Evolutionary conservation across 2,329 filamentous ascomycete genomes (phyloP).

Genomic region (Aureobasidium sp.): DNA sequence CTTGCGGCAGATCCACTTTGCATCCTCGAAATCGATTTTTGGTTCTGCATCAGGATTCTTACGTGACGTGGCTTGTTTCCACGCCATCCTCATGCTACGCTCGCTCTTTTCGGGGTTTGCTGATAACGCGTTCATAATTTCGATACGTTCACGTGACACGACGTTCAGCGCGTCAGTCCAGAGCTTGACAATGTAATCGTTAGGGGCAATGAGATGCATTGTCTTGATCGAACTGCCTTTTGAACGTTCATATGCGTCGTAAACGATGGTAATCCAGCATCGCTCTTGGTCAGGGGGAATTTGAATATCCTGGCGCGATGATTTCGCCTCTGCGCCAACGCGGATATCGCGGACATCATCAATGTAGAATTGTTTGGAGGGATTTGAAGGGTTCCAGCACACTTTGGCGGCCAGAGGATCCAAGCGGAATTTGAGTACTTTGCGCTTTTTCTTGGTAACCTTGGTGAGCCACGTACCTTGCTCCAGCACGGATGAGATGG

Average conservation of each 20-base stretch:
- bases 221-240: slow-evolving; percentile 66
- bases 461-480: slow-evolving; percentile 74
- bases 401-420: slow-evolving; percentile 81
- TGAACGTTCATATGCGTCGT: slow-evolving; percentile 68
- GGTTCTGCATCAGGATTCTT: slow-evolving; percentile 57
- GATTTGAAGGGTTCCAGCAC: slow-evolving; percentile 73
- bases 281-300: slow-evolving; percentile 60
- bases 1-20: slow-evolving; percentile 78
- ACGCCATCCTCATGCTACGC: slow-evolving; percentile 57
- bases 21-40: slow-evolving; percentile 67
- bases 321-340: slow-evolving; percentile 72
- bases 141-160: slow-evolving; percentile 78
- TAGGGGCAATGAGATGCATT: slow-evolving; percentile 78
- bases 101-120: slow-evolving; percentile 69
- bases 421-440: slow-evolving; percentile 67
- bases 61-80: slow-evolving; percentile 75
- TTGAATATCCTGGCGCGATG: slow-evolving; percentile 79
- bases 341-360: slow-evolving; percentile 93
- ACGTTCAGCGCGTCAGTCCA: slow-evolving; percentile 82
- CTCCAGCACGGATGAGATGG: slow-evolving; percentile 69
- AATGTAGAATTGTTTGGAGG: slow-evolving; percentile 81
- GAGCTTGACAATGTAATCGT: slow-evolving; percentile 61
- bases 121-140: slow-evolving; percentile 83
- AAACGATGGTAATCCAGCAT: slow-evolving; percentile 86
- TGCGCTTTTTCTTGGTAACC: slow-evolving; percentile 74